These are phyloP conservation scores for Lecanicillium sp. DNA, from an alignment of 2,329 filamentous ascomycete species.

Conservation along the genomic window DNA sequence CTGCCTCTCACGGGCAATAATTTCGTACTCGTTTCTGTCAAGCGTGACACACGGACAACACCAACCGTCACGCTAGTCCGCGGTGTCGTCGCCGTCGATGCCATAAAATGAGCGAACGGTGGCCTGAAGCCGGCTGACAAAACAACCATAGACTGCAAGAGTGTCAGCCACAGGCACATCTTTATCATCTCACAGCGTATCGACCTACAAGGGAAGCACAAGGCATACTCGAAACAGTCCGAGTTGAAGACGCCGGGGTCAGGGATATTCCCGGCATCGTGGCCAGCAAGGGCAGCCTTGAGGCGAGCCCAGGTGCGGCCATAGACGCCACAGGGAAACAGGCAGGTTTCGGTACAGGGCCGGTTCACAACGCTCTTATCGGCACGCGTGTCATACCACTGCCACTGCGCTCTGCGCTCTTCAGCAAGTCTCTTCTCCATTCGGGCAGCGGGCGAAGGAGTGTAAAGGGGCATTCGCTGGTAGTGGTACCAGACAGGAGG, in stretches of 20 bases:
- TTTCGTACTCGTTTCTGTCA: conserved; percentile 23
- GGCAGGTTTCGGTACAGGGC: conserved; percentile 9
- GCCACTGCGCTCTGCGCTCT: conserved; percentile 6
- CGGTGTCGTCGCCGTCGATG: conserved; percentile 17
- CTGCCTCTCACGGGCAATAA: conserved; percentile 19
- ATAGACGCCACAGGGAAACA: conserved; percentile 20
- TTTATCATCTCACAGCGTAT: background rate
- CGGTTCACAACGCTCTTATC: background rate
- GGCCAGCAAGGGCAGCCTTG: conserved; percentile 13
- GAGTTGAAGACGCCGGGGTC: conserved; percentile 13
- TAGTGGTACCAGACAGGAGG: conserved; percentile 11
- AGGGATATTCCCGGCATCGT: conserved; percentile 11
- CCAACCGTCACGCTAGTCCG: conserved; percentile 19
- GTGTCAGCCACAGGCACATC: conserved; percentile 5
- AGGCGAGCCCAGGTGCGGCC: conserved; percentile 18
- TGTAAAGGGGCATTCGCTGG: conserved; percentile 8
- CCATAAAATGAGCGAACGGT: conserved; percentile 23
- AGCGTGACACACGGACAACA: conserved; percentile 21
- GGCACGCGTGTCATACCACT: background rate
- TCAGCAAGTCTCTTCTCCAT: conserved; percentile 8
- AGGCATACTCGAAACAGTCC: conserved; percentile 16
- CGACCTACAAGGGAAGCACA: conserved; percentile 20
- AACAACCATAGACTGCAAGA: conserved; percentile 20
- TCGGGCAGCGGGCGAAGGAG: conserved; percentile 6
- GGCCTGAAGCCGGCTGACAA: conserved; percentile 20